Base-by-base conservation (phyloP, 768 basidiomycete genomes). In the Neoboletus subvelutipes region DNA sequence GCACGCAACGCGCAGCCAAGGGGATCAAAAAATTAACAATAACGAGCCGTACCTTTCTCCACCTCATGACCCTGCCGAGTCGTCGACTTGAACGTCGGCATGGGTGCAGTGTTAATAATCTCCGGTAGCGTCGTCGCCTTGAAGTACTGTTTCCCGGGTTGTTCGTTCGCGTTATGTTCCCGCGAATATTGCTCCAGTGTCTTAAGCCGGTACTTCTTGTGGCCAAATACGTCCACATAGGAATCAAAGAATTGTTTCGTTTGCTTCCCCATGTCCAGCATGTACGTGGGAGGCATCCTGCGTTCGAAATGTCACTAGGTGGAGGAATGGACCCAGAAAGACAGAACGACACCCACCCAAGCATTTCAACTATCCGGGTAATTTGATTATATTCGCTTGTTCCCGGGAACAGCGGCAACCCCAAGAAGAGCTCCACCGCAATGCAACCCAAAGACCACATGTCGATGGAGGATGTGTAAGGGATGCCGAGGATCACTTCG, bases 371-470 rank as follows among this genome's bases (percentile, higher is more conserved):
- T 52, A 99, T 98, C 56, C 97, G 81, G 22, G 92, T 94, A 53
- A 98, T 81, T 71, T 99, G 97, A 74, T 99, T 99, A 75, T 97
- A 99, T 75, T 99, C 97, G 78, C 94, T 97, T 36, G 97, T 98
- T 24, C 97, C 97, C 3, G 97, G 97, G 76, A 99, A 99, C 17
- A 98, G 78, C 9, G 97, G 97, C 51, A 99, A 71, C 8, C 97
- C 97, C 45, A 98, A 78, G 81, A 98, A 99, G 39, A 98, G 84
- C 71, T 99, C 97, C 29, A 98, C 96, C 6, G 95, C 97, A 58
- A 99, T 99, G 69, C 97, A 98, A 4, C 97, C 97, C 57, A 99
- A 76, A 18, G 92, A 95, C 97, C 97, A 99, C 94, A 99, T 98
- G 73, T 99, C 97, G 75, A 99, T 98, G 12, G 92, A 80, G 12